These are phyloP conservation scores for Clarireedia paspali DNA, from an alignment of 2,329 filamentous ascomycete species.

Conservation along the genomic window DNA sequence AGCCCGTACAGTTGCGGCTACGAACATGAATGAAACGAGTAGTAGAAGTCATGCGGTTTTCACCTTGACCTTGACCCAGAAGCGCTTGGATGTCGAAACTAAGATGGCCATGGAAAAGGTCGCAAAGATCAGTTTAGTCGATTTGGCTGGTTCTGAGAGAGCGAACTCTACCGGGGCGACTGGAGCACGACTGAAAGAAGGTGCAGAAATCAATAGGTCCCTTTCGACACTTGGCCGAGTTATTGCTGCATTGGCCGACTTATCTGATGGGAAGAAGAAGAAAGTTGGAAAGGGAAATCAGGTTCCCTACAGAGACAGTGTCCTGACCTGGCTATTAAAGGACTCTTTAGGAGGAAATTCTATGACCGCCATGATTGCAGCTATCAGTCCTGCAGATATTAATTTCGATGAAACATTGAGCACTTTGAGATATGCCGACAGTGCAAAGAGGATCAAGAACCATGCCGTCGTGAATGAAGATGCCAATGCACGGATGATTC, in stretches of 20 bases:
- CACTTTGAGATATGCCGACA: constrained; percentile 92
- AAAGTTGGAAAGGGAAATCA: constrained; percentile 62
- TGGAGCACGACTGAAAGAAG: constrained; percentile 89
- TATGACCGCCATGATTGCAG: constrained; percentile 99
- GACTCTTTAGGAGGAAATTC: constrained; percentile 97
- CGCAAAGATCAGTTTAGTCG: constrained; percentile 94
- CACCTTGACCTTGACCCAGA: constrained; percentile 91
- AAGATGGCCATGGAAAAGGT: constrained; percentile 98
- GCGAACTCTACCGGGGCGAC: constrained; percentile 96
- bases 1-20: constrained; percentile 92
- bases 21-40: constrained; percentile 99
- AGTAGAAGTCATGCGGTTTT: constrained; percentile 98
- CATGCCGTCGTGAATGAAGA: constrained; percentile 99
- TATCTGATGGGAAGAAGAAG: constrained; percentile 78
- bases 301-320: constrained; percentile 94
- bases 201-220: constrained; percentile 96
- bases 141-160: constrained; percentile 94
- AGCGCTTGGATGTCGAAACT: constrained; percentile 81
- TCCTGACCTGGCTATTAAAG: constrained; percentile 93
- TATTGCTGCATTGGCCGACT: constrained; percentile 88
- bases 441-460: constrained; percentile 98
- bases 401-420: constrained; percentile 98
- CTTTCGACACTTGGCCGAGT: constrained; percentile 94
- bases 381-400: constrained; percentile 96
- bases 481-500: constrained; percentile 96